Evolutionary conservation across 2,329 filamentous ascomycete species (phyloP).

Genomic region (Neofusicoccum umdonicola): DNA sequence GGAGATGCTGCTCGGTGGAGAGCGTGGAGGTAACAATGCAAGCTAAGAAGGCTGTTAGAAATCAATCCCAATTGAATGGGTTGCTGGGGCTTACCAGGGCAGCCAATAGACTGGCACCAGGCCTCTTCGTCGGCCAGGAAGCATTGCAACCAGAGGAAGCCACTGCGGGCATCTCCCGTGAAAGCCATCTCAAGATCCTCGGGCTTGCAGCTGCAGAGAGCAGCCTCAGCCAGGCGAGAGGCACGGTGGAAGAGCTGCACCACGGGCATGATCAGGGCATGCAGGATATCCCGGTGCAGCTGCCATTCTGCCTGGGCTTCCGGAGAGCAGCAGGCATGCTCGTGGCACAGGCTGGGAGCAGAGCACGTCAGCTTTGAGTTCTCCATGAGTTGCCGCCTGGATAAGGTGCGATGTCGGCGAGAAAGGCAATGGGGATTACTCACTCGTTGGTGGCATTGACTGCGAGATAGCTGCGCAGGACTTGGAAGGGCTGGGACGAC

Average conservation of each 20-base stretch:
- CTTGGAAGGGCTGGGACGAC: conserved; percentile 42
- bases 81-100: conserved; percentile 40
- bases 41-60: conserved; percentile 28
- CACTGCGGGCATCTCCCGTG: conserved; percentile 54
- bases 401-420: background rate
- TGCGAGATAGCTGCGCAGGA: conserved; percentile 44
- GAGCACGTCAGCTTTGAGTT: conserved; percentile 23
- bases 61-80: background rate
- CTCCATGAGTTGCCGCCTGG: conserved; percentile 42
- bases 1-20: conserved; percentile 48
- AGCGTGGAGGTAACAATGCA: conserved; percentile 46
- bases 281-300: conserved; percentile 58
- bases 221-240: conserved; percentile 50
- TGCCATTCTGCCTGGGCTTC: conserved; percentile 43
- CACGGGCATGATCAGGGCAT: conserved; percentile 58
- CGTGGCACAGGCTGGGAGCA: conserved; percentile 42
- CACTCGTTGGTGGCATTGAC: conserved; percentile 39
- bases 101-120: conserved; percentile 57
- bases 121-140: conserved; percentile 57
- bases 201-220: conserved; percentile 47
- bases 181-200: conserved; percentile 59
- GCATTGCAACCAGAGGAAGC: conserved; percentile 60
- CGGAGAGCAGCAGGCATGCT: conserved; percentile 35
- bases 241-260: conserved; percentile 57
- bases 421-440: background rate